A percentile compares a stretch with the other conserved stretches of the same genome.
Conservation (phyloP, 1,284 basidiomycete genomes). For the Amylostereum chailletii region DNA sequence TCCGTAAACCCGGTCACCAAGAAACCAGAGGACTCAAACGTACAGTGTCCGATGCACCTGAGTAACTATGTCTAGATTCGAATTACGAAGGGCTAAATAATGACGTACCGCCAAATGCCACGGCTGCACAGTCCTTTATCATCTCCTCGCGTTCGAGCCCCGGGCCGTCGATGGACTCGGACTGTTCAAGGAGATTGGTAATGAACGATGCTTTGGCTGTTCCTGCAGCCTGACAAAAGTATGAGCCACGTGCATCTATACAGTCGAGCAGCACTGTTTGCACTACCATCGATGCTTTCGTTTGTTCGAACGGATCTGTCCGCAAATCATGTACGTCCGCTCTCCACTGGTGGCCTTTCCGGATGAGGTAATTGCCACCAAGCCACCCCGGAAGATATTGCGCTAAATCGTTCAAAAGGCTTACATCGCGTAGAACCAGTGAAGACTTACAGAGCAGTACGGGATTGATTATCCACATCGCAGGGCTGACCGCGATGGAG, state of each 20-base stretch:
- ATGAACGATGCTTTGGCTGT: not conserved
- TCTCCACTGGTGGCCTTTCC: not conserved
- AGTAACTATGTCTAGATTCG: not conserved
- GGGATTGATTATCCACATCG: not conserved
- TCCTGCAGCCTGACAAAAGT: not conserved
- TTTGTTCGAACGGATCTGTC: not conserved
- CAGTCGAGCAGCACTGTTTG: not conserved
- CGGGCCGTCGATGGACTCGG: not conserved
- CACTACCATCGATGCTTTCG: not conserved
- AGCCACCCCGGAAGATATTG: not conserved
- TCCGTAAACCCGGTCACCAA: not conserved
- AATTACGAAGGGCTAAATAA: not conserved
- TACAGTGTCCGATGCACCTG: not conserved
- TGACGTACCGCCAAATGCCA: not conserved
- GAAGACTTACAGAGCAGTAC: not conserved
- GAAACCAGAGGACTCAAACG: not conserved
- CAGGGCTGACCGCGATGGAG: not conserved
- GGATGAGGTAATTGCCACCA: not conserved
- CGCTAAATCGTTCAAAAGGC: not conserved
- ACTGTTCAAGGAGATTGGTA: not conserved
- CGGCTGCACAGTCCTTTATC: not conserved
- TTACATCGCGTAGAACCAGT: not conserved
- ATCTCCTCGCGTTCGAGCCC: not conserved
- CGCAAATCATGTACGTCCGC: not conserved
- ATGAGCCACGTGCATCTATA: not conserved